Evolutionary conservation across 495 filamentous ascomycete genomes (phyloP), one percentile per base, ranked within the genome.

Genomic region (Rostrohypoxylon terebratum): DNA sequence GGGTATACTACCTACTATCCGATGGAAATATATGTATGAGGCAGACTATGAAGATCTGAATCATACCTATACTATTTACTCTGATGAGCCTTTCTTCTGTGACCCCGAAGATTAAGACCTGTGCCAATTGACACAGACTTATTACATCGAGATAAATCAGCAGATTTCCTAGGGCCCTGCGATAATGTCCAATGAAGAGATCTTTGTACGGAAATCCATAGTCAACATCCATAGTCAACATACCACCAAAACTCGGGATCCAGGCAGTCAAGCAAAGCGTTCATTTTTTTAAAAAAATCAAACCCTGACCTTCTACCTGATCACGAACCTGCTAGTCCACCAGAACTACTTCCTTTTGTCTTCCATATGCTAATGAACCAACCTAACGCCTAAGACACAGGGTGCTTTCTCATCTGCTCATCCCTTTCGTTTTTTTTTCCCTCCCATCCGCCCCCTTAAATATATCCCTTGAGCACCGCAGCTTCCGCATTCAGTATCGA

Each of bases 401-500:
- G 54, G 60, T 65, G 59, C 60, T 14, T 71, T 75, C 69, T 75
- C 11, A 44, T n/a, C 13, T 23, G 1, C 42, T 44, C 54, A 48
- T 51, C 21, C 18, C 10, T 51, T 8, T 13, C 9, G 6, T 14
- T 16, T 44, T 18, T 18, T n/a, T n/a, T 18, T 8, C 42, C 10
- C 21, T 1, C 44, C 8, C 4, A 21, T 25, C 8, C 3, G 8
- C 28, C 50, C 5, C n/a, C 16, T 28, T 74, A 94, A 70, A 94
- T 85, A 72, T 90, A 93, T 8, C 94, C 96, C 83, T 94, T 96
- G 55, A 97, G 87, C 23, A 97, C 89, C 38, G 95, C 94, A 36
- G 94, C 93, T 79, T 98, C 96, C 11, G 94, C 93, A 79, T 98
- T 98, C 63, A 99, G 81, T 78, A 98, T 96, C 14, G 93, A 97